Evolutionary conservation across 495 filamentous ascomycete genomes (phyloP), one percentile per base, ranked within the genome.

Genomic region (Jackrogersella minutella): DNA sequence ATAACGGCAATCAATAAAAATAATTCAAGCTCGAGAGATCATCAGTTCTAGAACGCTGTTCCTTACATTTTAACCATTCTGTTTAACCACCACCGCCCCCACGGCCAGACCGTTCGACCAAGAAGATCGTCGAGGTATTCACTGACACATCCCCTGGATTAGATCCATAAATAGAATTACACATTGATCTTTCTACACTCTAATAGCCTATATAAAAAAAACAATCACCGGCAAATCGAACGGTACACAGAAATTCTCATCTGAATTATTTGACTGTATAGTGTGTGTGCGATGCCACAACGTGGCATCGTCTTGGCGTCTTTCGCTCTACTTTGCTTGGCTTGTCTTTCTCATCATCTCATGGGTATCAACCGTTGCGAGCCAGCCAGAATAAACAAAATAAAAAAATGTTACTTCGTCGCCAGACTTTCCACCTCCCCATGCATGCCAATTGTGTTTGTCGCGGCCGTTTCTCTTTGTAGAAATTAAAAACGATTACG

Each of bases 321-420:
- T 57, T 56, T 21, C 5, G 64, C 57, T 69, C 49, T 52, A 52
- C 60, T 49, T 41, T 65, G 41, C 21, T 50, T 37, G 33, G 43
- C 36, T 37, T 30, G 3, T 41, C 49, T 53, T 49, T 69, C n/a
- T n/a, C 66, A 61, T 65, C 60, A 69, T 64, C n/a, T n/a, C 66
- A 64, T 64, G 66, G 66, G 66, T 69, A 69, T 69, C 66, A 69
- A 69, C 66, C 66, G 47, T 50, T 39, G 57, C 57, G 43, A 62
- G 44, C 60, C 56, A 58, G 51, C 53, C 61, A 65, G 44, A 59
- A 44, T 9, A 39, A 41, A 22, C 11, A 22, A n/a, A n/a, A n/a
- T n/a, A n/a, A n/a, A n/a, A n/a, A n/a, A n/a, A n/a, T n/a, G n/a
- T n/a, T n/a, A 47, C 10, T 39, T 31, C 26, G n/a, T 50, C 58